phyloP scores from a whole-genome alignment of 2,329 filamentous ascomycete genomes.

The Aspergillus unguis region DNA sequence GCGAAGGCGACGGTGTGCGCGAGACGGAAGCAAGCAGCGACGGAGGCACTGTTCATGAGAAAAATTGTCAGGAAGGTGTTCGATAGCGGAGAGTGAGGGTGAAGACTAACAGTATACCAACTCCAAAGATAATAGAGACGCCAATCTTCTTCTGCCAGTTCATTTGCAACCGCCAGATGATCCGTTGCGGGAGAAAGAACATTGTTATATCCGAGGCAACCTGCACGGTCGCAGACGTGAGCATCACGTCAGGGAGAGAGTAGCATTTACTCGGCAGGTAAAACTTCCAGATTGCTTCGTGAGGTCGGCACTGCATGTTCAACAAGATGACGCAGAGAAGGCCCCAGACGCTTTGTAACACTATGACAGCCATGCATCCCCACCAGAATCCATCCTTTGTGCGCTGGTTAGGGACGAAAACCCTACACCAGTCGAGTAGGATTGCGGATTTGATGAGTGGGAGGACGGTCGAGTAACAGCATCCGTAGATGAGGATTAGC shows the following conservation, averaged over 20 bases:
- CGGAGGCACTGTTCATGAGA: conserved; percentile 34
- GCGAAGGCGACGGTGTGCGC: conserved; percentile 16
- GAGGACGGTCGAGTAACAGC: conserved; percentile 37
- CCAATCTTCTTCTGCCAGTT: conserved; percentile 31
- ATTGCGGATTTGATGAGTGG: conserved; percentile 43
- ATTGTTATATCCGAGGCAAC: conserved; percentile 32
- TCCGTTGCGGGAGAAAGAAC: conserved; percentile 34
- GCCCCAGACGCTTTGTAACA: conserved; percentile 30
- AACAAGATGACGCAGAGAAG: conserved; percentile 30
- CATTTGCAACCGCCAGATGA: conserved; percentile 36
- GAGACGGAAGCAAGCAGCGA: conserved; percentile 42
- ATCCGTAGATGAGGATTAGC: conserved; percentile 32
- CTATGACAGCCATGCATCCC: conserved; percentile 30
- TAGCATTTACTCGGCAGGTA: conserved; percentile 32
- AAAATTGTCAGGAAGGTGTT: neutral
- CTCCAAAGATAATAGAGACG: conserved; percentile 31
- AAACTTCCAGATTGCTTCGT: conserved; percentile 35
- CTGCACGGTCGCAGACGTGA: conserved; percentile 33
- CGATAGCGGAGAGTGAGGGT: neutral
- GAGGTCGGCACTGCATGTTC: conserved; percentile 36
- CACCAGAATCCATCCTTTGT: conserved; percentile 35
- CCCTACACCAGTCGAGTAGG: conserved; percentile 43
- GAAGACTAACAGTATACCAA: conserved; percentile 32
- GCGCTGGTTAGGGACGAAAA: conserved; percentile 32
- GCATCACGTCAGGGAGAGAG: conserved; percentile 24